Evolutionary conservation across 176 grass and related monocot species (phyloP).

Genomic region (Phyllostachys edulis): DNA sequence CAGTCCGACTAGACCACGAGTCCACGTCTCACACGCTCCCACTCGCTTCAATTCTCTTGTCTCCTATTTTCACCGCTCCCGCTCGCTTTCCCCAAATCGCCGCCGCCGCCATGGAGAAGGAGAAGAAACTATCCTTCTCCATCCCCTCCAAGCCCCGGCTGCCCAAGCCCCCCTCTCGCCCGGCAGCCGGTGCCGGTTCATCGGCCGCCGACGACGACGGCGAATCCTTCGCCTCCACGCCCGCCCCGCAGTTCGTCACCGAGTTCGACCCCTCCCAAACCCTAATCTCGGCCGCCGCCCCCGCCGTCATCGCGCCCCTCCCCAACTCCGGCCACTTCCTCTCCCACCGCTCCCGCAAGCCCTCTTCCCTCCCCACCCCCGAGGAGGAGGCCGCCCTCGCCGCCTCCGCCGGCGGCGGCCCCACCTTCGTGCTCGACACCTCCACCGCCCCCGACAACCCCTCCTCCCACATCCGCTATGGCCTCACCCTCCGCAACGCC

Average conservation of each 20-base stretch:
- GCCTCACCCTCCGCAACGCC: constrained; percentile 58
- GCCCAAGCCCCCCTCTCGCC: constrained; percentile 34
- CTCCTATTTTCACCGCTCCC: not conserved
- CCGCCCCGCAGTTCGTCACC: constrained; percentile 65
- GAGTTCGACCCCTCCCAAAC: constrained; percentile 79
- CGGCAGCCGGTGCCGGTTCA: not conserved
- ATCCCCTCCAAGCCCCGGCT: constrained; percentile 48
- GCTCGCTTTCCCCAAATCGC: constrained; percentile 29
- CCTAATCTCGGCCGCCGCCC: constrained; percentile 28
- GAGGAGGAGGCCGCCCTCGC: constrained; percentile 69
- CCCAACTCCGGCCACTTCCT: constrained; percentile 63
- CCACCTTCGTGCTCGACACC: constrained; percentile 80
- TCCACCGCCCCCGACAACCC: constrained; percentile 55
- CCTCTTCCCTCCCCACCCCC: constrained; percentile 67
- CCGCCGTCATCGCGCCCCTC: constrained; percentile 70
- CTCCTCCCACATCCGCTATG: constrained; percentile 58
- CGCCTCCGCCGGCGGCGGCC: constrained; percentile 30
- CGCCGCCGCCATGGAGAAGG: constrained; percentile 47
- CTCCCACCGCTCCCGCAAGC: constrained; percentile 53
- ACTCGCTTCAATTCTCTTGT: not conserved
- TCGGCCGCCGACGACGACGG: not conserved
- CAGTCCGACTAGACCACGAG: not conserved
- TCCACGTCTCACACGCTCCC: not conserved
- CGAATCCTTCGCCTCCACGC: not conserved
- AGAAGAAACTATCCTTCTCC: constrained; percentile 84